A percentile compares a stretch with the other conserved stretches of the same genome.
Conservation (phyloP, 164 flowering plant species). For the Stephania cephalantha region DNA sequence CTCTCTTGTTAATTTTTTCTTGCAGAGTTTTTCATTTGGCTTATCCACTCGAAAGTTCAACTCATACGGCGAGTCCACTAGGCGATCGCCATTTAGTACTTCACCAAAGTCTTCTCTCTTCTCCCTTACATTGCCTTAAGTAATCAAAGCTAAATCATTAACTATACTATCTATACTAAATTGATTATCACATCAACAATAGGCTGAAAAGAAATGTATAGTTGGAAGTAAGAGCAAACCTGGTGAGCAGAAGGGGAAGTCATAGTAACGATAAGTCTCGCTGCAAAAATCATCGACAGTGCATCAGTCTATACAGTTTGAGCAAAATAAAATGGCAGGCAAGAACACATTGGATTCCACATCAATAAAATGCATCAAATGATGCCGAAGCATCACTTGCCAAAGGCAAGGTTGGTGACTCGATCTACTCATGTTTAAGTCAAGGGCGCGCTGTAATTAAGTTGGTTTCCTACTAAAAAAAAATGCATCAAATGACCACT, state of each 20-base stretch:
- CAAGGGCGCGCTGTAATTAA: too few relatives aligned
- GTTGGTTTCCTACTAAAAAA: neutral
- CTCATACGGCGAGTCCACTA: constrained; percentile 55
- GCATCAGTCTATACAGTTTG: constrained; percentile 5
- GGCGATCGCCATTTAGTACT: constrained; percentile 62
- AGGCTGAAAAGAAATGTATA: neutral
- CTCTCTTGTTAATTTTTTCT: constrained; percentile 32
- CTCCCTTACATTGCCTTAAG: constrained; percentile 36
- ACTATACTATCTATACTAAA: neutral
- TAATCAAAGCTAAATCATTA: neutral
- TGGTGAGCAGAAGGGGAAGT: constrained; percentile 55
- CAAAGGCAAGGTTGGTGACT: too few relatives aligned
- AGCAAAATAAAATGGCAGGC: neutral
- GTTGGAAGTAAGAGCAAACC: constrained; percentile 20
- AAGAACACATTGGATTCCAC: neutral
- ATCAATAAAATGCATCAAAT: too few relatives aligned
- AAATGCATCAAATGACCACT: neutral
- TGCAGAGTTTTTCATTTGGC: constrained; percentile 40
- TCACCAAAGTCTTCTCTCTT: constrained; percentile 57
- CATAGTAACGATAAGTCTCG: constrained; percentile 51
- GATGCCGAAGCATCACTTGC: too few relatives aligned
- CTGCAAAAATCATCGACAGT: constrained; percentile 24
- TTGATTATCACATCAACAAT: neutral
- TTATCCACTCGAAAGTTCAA: constrained; percentile 43
- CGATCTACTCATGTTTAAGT: too few relatives aligned